Conservation (phyloP, 768 basidiomycete genomes). For the Pleurotus tuber-regium region DNA sequence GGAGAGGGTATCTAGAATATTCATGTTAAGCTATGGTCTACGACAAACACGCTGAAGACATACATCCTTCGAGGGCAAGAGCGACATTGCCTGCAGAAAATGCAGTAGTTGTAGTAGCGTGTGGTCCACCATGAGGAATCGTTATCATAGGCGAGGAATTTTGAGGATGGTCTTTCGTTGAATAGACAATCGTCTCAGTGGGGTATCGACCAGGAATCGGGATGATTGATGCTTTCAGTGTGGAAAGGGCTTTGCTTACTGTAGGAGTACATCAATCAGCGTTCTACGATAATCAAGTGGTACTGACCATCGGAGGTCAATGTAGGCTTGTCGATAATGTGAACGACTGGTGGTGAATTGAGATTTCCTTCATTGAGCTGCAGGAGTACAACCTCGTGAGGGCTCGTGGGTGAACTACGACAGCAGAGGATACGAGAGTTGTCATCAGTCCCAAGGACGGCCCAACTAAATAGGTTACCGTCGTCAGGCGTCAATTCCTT, state of each 20-base stretch:
- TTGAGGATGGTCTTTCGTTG: conserved; percentile 21
- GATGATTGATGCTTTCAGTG: conserved; percentile 41
- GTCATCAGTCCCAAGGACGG: conserved; percentile 49
- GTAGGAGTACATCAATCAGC: background rate
- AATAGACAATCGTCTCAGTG: conserved; percentile 55
- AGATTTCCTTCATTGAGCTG: conserved; percentile 23
- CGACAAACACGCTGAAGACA: conserved; percentile 20
- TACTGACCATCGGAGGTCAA: conserved; percentile 40
- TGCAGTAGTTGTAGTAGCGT: conserved; percentile 42
- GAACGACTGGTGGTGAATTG: conserved; percentile 23
- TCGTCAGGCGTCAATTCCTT: conserved; percentile 41
- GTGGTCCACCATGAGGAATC: conserved; percentile 64
- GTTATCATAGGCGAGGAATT: conserved; percentile 45
- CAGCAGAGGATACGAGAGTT: conserved; percentile 39
- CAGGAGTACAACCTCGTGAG: conserved; percentile 50
- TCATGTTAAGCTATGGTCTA: background rate
- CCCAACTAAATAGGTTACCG: conserved; percentile 46
- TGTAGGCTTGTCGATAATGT: conserved; percentile 39
- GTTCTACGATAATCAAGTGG: no score
- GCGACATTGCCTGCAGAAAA: conserved; percentile 44
- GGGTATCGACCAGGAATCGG: conserved; percentile 47
- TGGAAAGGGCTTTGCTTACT: conserved; percentile 43
- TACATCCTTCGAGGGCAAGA: conserved; percentile 61
- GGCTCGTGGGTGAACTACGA: conserved; percentile 45
- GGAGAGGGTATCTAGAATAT: conserved; percentile 50